Percentiles rank a stretch among this genome's conserved stretches.
Conservation (phyloP, 179 eudicot species). For the Nepenthes alata region DNA sequence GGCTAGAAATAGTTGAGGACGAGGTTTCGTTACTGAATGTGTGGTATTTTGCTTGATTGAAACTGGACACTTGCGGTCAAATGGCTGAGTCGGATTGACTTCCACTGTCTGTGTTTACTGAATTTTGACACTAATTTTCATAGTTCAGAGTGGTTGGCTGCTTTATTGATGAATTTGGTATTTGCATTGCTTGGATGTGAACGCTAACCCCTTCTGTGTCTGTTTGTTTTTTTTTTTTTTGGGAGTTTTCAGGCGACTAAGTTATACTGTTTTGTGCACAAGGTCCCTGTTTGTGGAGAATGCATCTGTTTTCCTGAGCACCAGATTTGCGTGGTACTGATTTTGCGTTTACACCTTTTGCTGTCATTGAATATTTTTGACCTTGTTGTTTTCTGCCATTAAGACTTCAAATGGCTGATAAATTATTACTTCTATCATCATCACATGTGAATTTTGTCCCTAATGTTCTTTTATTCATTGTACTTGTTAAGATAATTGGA, state of each 20-base stretch:
- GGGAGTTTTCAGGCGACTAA: slow-evolving; percentile 62
- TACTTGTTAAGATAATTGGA: too few relatives aligned
- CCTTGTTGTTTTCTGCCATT: not conserved
- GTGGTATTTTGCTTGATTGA: not conserved
- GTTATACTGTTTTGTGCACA: slow-evolving; percentile 92
- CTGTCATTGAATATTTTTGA: not conserved
- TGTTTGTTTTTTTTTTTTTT: not conserved
- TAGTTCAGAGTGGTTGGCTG: not conserved
- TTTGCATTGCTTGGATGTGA: slow-evolving; percentile 7
- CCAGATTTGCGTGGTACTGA: slow-evolving; percentile 83
- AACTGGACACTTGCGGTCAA: not conserved
- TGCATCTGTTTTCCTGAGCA: slow-evolving; percentile 96
- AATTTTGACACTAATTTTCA: not conserved
- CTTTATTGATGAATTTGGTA: slow-evolving; percentile 6
- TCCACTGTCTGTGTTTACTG: too few relatives aligned
- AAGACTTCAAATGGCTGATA: not conserved
- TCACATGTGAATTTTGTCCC: too few relatives aligned
- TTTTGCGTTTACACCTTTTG: not conserved
- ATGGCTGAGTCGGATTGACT: too few relatives aligned
- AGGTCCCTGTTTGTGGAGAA: slow-evolving; percentile 95
- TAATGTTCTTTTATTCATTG: too few relatives aligned
- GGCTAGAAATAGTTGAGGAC: not conserved
- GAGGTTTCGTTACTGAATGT: not conserved
- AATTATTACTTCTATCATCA: too few relatives aligned
- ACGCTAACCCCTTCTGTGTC: slow-evolving; percentile 1